These are phyloP conservation scores for Penicillium silybi DNA, from an alignment of 495 filamentous ascomycete genomes.

Conservation along the genomic window DNA sequence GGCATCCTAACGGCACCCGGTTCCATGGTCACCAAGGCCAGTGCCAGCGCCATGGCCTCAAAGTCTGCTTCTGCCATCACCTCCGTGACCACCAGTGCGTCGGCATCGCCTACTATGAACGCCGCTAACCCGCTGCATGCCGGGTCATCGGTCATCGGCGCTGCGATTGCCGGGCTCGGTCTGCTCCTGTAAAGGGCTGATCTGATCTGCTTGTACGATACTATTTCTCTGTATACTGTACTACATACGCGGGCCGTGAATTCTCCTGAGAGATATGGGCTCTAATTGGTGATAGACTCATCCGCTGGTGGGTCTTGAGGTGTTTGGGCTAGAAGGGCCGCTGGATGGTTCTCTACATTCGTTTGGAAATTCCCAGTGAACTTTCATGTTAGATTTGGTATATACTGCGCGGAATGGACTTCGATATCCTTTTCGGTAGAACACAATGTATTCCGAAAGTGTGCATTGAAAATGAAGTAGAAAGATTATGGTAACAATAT, in stretches of 20 bases:
- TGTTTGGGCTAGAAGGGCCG: background rate
- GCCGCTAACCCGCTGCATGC: conserved; percentile 15
- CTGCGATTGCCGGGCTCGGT: conserved; percentile 14
- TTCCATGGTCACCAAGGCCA: conserved; percentile 7
- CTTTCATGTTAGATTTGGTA: conserved; percentile 1
- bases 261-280: background rate
- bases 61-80: conserved; percentile 4
- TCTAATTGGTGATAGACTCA: background rate
- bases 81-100: conserved; percentile 2
- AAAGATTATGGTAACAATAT: background rate
- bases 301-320: background rate
- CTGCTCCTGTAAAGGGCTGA: conserved; percentile 17
- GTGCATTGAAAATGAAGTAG: background rate
- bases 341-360: conserved; percentile 10
- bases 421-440: conserved; percentile 17
- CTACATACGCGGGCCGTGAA: background rate
- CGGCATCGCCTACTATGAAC: conserved; percentile 13
- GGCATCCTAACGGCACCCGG: conserved; percentile 18
- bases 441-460: background rate
- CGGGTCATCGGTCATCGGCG: conserved; percentile 15
- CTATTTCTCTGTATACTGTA: background rate
- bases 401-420: conserved; percentile 17
- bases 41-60: background rate
- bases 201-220: background rate
- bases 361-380: conserved; percentile 1